A percentile compares a stretch with the other conserved stretches of the same genome.
Conservation (phyloP, 768 basidiomycete species). For the Rhizopogon vesiculosus region DNA sequence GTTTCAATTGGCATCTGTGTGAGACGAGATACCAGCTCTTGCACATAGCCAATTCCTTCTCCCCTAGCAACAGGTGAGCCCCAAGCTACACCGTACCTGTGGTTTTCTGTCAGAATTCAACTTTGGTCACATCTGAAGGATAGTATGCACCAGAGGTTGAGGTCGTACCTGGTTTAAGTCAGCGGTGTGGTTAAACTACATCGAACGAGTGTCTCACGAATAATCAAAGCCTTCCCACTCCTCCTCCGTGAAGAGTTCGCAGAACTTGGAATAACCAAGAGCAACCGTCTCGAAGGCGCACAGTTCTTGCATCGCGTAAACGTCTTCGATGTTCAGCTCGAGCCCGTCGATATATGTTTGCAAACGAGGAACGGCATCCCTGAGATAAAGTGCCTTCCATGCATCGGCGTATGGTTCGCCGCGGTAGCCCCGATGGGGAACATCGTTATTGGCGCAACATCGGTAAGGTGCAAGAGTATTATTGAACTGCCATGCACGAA, state of each 20-base stretch:
- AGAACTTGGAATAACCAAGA: constrained; percentile 83
- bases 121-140: constrained; percentile 1
- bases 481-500: constrained; percentile 33
- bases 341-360: constrained; percentile 52
- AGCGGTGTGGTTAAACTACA: neutral
- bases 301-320: constrained; percentile 69
- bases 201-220: constrained; percentile 40
- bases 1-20: constrained; percentile 62
- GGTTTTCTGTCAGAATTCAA: neutral
- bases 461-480: constrained; percentile 39
- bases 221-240: constrained; percentile 92
- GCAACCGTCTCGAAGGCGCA: constrained; percentile 89
- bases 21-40: constrained; percentile 78
- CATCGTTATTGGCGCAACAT: constrained; percentile 55
- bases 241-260: constrained; percentile 77
- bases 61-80: constrained; percentile 72
- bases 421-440: constrained; percentile 43
- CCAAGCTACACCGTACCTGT: constrained; percentile 61
- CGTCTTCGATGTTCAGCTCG: constrained; percentile 55
- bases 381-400: constrained; percentile 70
- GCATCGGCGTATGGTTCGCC: constrained; percentile 44
- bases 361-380: constrained; percentile 54
- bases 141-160: constrained; percentile 3
- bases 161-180: neutral
- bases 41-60: constrained; percentile 70